Base-by-base conservation (phyloP, 2,329 filamentous ascomycete species). In the Nothophoma quercina region DNA sequence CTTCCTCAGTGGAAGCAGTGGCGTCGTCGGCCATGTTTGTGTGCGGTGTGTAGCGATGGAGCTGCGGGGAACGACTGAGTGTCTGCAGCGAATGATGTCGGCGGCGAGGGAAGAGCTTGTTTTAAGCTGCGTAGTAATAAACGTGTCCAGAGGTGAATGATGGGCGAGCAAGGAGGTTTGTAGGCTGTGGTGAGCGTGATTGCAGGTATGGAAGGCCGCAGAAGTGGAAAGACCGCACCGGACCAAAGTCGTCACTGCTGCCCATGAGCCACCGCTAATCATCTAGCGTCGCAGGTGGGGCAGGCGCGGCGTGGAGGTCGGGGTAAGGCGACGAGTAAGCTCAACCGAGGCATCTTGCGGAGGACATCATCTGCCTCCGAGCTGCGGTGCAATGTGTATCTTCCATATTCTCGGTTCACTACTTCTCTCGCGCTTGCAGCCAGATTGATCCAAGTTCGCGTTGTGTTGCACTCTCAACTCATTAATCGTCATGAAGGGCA, bases 11-110 rank as follows among this genome's bases (percentile, higher is more conserved):
- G 68, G 68, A 62, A 26, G 69, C 59, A 62, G 81, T 74, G 63
- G 81, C 75, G 70, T 83, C 84, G 75, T 90, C 88, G 71, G 88
- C 83, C 87, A 90, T 90, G 69, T 51, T 59, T 51, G 56, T 5
- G 38, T 30, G 26, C n/a, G n/a, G n/a, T n/a, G n/a, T n/a, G 32
- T 13, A 47, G 36, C 41, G 42, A 38, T 38, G 32, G 26, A 18
- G 28, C 36, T 41, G 30, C 39, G 35, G 15, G 43, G 30, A 44
- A 13, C 33, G 43, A 48, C 32, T 19, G 52, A 41, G 33, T 21
- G 39, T 19, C 21, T 42, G 33, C 16, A 35, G 55, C n/a, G n/a
- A n/a, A n/a, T n/a, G n/a, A n/a, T n/a, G n/a, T n/a, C n/a, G n/a
- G n/a, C n/a, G n/a, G n/a, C n/a, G n/a, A n/a, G n/a, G 21, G 15